Evolutionary conservation across 768 basidiomycete genomes (phyloP).

Genomic region (Piloderma croceum): DNA sequence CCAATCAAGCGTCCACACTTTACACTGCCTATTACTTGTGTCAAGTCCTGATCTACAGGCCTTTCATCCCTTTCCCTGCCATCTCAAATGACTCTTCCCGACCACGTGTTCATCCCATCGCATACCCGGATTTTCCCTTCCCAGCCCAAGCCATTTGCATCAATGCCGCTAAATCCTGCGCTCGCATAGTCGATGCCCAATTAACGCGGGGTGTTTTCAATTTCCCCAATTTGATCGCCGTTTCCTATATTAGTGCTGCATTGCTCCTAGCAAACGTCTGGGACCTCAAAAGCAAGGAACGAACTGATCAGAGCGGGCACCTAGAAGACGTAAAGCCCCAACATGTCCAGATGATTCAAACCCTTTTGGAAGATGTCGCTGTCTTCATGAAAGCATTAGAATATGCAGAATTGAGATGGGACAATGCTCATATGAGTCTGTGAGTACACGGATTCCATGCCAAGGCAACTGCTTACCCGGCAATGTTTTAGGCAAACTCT

Average conservation of each 20-base stretch:
- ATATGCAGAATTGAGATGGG: constrained; percentile 24
- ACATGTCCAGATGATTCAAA: constrained; percentile 22
- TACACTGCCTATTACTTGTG: constrained; percentile 54
- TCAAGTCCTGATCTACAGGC: constrained; percentile 65
- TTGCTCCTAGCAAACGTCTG: constrained; percentile 37
- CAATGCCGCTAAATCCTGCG: constrained; percentile 55
- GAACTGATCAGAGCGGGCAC: constrained; percentile 15
- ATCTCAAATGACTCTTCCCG: too few relatives aligned
- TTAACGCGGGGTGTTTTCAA: constrained; percentile 40
- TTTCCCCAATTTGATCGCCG: constrained; percentile 35
- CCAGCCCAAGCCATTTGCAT: constrained; percentile 54
- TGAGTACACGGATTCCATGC: too few relatives aligned
- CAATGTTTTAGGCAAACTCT: too few relatives aligned
- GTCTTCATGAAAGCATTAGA: constrained; percentile 26
- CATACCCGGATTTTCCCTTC: constrained; percentile 25
- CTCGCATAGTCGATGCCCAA: constrained; percentile 52
- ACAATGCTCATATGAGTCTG: constrained; percentile 28
- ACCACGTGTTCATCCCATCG: constrained; percentile 13
- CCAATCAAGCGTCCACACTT: constrained; percentile 53
- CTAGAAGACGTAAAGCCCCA: constrained; percentile 27
- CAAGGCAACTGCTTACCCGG: too few relatives aligned
- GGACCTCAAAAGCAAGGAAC: constrained; percentile 34
- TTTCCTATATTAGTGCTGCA: constrained; percentile 37
- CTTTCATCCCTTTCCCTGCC: constrained; percentile 49
- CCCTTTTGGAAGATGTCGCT: constrained; percentile 23